Evolutionary conservation across 2,329 filamentous ascomycete genomes (phyloP), one percentile per base, ranked within the genome.

Genomic region (Emmonsia crescens): DNA sequence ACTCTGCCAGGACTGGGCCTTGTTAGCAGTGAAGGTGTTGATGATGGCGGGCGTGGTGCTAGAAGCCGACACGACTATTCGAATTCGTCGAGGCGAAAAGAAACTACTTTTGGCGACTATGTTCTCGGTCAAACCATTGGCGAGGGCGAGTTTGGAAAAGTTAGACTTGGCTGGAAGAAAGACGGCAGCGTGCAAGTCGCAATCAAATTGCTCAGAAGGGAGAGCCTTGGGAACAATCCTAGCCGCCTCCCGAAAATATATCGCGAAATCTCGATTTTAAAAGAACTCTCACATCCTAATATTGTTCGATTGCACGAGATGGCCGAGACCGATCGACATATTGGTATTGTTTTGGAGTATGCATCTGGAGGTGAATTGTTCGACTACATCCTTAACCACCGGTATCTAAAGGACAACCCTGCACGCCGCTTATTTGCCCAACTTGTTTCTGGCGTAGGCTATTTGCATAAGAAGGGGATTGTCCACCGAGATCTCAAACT

Each of bases 101-200:
- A 88, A 66, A 91, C 88, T 49, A 92, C 90, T 67, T 97, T 99
- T 73, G 93, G 93, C 63, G 91, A 96, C 65, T 99, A 97, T 75
- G 91, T 96, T 64, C 82, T 99, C 3, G 94, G 94, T 42, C 93
- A 96, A 74, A 97, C 93, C 2, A 87, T 99, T 57, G 94, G 94
- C 57, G 94, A 99, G 78, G 94, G 94, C 64, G 94, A 99, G 76
- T 99, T 99, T 73, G 94, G 94, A 66, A 99, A 99, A 74, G 94
- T 99, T 69, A 97, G 96, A 76, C 85, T 97, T 71, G 94, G 94
- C 31, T 99, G 94, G 94, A 97, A 96, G 76, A 89, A 91, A 73
- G 92, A 96, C 75, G 92, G 91, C 63, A 92, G 87, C 66, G 89
- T 96, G 57, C 88, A 93, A 82, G 94, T 99, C 68, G 94, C 94